Evolutionary conservation across 2,329 filamentous ascomycete genomes (phyloP).

Genomic region (Claviceps fusiformis): DNA sequence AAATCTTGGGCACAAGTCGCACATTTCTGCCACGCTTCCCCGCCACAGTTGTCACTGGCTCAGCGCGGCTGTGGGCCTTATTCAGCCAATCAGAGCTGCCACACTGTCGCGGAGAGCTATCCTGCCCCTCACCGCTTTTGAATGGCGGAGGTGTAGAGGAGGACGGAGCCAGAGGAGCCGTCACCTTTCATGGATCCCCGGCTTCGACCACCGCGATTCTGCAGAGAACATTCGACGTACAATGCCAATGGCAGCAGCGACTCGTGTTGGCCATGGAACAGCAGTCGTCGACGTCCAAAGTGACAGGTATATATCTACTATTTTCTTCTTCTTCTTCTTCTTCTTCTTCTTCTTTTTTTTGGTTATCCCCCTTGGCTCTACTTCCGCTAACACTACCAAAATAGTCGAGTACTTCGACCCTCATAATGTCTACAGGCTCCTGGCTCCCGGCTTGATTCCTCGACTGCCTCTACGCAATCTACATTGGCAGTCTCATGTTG

Average conservation of each 20-base stretch:
- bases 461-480: conserved; percentile 80
- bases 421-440: conserved; percentile 69
- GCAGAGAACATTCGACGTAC: conserved; percentile 6
- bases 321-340: too few relatives aligned
- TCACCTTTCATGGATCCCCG: neutral
- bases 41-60: conserved; percentile 12
- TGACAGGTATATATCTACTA: conserved; percentile 49
- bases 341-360: neutral
- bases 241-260: conserved; percentile 16
- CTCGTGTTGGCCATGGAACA: conserved; percentile 42
- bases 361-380: neutral
- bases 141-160: neutral
- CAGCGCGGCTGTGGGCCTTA: neutral
- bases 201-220: neutral
- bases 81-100: neutral
- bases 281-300: conserved; percentile 59
- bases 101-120: neutral
- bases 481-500: conserved; percentile 90
- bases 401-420: conserved; percentile 94
- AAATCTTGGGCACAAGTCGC: neutral
- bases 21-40: conserved; percentile 20
- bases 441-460: conserved; percentile 63
- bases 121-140: neutral
- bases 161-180: neutral
- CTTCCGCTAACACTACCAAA: neutral